Evolutionary conservation across 2,329 filamentous ascomycete genomes (phyloP).

Genomic region (Magnaporthiopsis poae): DNA sequence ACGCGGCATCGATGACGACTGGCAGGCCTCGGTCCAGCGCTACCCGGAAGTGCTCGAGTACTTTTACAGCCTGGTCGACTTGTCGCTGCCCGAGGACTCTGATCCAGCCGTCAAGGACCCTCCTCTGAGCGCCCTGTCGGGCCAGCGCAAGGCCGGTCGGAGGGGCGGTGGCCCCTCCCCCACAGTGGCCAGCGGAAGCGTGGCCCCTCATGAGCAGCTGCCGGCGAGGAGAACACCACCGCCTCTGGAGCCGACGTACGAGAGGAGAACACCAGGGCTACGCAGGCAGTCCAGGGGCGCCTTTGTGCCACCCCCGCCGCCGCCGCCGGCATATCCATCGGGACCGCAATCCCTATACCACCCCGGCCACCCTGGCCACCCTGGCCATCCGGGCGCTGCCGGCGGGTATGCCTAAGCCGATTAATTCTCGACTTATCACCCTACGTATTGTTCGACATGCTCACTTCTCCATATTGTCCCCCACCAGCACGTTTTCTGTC

Average conservation of each 20-base stretch:
- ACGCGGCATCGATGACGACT: slow-evolving; percentile 68
- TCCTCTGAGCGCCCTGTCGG: slow-evolving; percentile 44
- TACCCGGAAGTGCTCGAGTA: slow-evolving; percentile 78
- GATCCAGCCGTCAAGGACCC: slow-evolving; percentile 51
- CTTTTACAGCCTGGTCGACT: slow-evolving; percentile 61
- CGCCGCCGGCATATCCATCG: slow-evolving; percentile 13
- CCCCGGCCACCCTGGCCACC: no score
- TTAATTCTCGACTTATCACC: no score
- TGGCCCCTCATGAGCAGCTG: slow-evolving; percentile 23
- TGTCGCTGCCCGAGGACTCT: slow-evolving; percentile 54
- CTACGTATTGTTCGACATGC: no score
- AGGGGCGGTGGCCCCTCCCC: slow-evolving; percentile 25
- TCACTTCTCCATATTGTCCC: no score
- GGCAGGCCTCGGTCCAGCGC: slow-evolving; percentile 62
- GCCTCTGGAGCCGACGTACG: slow-evolving; percentile 21
- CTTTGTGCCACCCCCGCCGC: slow-evolving; percentile 14
- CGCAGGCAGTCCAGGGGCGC: slow-evolving; percentile 16
- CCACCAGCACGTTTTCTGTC: no score
- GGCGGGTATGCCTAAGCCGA: no score
- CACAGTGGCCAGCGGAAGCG: slow-evolving; percentile 27
- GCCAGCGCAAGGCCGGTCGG: slow-evolving; percentile 36
- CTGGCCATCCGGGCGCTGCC: no score
- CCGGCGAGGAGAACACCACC: slow-evolving; percentile 30
- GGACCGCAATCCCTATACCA: background rate
- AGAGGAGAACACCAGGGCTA: slow-evolving; percentile 30